Conservation (phyloP, 257 asterid genomes). For the Solanum corneliomulleri region DNA sequence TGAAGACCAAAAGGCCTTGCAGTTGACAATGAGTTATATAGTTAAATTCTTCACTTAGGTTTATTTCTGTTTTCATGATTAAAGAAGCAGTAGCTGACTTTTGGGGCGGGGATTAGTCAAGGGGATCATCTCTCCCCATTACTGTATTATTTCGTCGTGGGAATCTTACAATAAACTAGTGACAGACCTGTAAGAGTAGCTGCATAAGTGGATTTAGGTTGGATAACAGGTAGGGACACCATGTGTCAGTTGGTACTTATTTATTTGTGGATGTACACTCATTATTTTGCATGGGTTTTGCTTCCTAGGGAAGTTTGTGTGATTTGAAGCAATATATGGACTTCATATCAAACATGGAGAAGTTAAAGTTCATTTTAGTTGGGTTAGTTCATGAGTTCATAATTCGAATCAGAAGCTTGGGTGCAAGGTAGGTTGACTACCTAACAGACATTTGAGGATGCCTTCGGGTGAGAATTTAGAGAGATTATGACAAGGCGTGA, state of each 20-base stretch:
- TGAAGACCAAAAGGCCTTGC: not conserved
- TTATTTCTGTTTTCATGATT: not conserved
- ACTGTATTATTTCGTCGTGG: not conserved
- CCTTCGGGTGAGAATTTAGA: not conserved
- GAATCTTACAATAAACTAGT: not conserved
- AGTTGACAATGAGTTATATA: not conserved
- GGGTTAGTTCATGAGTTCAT: not conserved
- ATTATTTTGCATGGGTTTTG: not conserved
- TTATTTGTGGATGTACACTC: not conserved
- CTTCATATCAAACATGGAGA: not conserved
- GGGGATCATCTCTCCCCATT: not conserved
- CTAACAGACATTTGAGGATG: not conserved
- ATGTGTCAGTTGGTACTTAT: not conserved
- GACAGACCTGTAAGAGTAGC: not conserved
- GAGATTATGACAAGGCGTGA: not conserved
- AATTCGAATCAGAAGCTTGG: not conserved
- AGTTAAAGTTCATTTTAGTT: not conserved
- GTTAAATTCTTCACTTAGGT: not conserved
- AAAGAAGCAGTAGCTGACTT: not conserved
- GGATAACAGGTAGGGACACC: not conserved
- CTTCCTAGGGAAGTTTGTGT: not conserved
- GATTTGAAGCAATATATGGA: not conserved
- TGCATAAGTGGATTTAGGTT: not conserved
- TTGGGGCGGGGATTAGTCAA: not conserved
- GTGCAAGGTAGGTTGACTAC: not conserved